Base-by-base conservation (phyloP, 129 eudicot species). In the Dittrichia graveolens region DNA sequence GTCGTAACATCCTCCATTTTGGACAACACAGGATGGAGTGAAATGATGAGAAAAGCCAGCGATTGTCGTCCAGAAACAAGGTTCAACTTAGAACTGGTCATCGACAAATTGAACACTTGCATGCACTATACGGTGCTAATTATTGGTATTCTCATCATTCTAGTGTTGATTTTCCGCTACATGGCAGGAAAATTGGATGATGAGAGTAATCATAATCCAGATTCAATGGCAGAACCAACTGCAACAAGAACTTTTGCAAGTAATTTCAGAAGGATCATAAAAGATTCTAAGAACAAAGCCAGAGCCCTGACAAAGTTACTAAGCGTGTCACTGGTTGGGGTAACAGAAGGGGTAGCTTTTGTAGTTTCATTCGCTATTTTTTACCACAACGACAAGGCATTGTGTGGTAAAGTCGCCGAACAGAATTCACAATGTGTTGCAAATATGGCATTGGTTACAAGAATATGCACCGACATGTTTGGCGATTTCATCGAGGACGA, bases 311-410 rank as follows among this genome's bases (percentile, higher is more conserved):
- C 42, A 7, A 72, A 74, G 61, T 50, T 77, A 6, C 53, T 81
- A 12, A 34, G 85, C 71, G 61, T 84, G 48, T 74, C 79, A 3
- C 31, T 81, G 37, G 61, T 81, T 61, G 82, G 81, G 39, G 35
- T 85, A 47, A 64, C 75, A 39, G 86, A 81, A 35, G 83, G 79
- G 5, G 69, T 81, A 8, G 74, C 82, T 34, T 69, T 78, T 41
- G 83, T 81, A 19, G 61, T 85, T 67, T 74, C 89, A 18, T 3
- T 78, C 11, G 85, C 85, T 19, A 39, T 65, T 40, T 34, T 43
- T 45, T 57, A 68, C 40, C 65, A 83, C 83, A 80, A 77, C 13
- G 10, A 46, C 9, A 13, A 52, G 13, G 61, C 53, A 16, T 65
- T 84, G n/a, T 46, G 15, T 6, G 70, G 38, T 15, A 70, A 65